Evolutionary conservation across 768 basidiomycete species (phyloP).

Genomic region (Tulasnella sp.): DNA sequence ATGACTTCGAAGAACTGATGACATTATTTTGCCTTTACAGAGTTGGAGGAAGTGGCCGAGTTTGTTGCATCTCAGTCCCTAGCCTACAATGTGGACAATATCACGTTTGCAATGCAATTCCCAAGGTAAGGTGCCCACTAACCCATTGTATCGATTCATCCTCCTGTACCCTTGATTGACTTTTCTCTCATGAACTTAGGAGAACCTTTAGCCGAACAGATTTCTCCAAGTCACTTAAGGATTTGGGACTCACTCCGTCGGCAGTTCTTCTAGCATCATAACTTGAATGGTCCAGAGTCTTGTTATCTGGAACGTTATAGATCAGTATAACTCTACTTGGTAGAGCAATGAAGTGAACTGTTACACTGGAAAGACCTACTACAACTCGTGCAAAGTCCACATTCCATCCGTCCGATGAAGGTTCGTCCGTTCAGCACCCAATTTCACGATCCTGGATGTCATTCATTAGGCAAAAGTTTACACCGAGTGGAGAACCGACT

Average conservation of each 20-base stretch:
- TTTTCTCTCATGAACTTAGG: slow-evolving; percentile 30
- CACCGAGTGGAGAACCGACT: too few relatives aligned
- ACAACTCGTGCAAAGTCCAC: too few relatives aligned
- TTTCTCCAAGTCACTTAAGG: slow-evolving; percentile 64
- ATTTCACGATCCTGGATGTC: too few relatives aligned
- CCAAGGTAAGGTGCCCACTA: slow-evolving; percentile 56
- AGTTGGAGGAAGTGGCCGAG: slow-evolving; percentile 75
- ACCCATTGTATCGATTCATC: slow-evolving; percentile 1
- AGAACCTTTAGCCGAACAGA: slow-evolving; percentile 65
- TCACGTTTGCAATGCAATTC: slow-evolving; percentile 68
- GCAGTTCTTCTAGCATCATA: slow-evolving; percentile 38
- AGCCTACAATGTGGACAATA: slow-evolving; percentile 58
- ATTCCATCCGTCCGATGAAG: too few relatives aligned
- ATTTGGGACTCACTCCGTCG: slow-evolving; percentile 81
- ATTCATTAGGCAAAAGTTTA: too few relatives aligned
- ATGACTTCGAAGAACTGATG: background rate
- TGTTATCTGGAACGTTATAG: too few relatives aligned
- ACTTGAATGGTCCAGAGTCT: too few relatives aligned
- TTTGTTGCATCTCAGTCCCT: slow-evolving; percentile 66
- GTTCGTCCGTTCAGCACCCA: too few relatives aligned
- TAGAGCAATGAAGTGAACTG: too few relatives aligned
- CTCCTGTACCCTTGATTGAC: background rate
- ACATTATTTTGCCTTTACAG: slow-evolving; percentile 29
- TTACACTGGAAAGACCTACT: too few relatives aligned
- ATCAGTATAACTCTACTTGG: too few relatives aligned